Evolutionary conservation across 768 basidiomycete genomes (phyloP).

Genomic region (Leucogyrophana mollusca): DNA sequence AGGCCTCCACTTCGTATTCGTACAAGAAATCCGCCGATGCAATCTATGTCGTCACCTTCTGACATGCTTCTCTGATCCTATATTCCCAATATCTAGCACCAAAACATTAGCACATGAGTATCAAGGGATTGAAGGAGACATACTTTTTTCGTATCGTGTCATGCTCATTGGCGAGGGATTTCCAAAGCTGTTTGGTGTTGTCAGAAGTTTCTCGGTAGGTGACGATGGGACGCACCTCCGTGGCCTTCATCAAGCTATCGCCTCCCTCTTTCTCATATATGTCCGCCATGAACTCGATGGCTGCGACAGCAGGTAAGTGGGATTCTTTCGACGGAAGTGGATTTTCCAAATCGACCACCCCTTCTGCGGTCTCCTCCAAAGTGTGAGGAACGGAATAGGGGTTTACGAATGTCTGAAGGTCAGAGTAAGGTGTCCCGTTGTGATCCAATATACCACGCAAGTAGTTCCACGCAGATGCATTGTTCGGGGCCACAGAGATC

Average conservation of each 20-base stretch:
- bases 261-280: constrained; percentile 59
- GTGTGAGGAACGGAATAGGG: constrained; percentile 51
- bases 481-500: constrained; percentile 87
- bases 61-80: constrained; percentile 55
- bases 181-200: constrained; percentile 80
- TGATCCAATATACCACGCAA: constrained; percentile 79
- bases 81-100: constrained; percentile 71
- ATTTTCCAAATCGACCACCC: constrained; percentile 71
- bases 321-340: constrained; percentile 65
- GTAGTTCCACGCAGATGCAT: constrained; percentile 96
- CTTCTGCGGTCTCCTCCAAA: constrained; percentile 29
- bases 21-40: too few relatives aligned
- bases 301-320: constrained; percentile 72
- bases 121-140: constrained; percentile 20
- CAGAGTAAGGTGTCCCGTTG: constrained; percentile 55
- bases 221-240: constrained; percentile 39
- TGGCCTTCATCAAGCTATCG: constrained; percentile 44
- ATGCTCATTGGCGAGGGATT: constrained; percentile 60
- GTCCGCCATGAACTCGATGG: constrained; percentile 87
- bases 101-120: constrained; percentile 11
- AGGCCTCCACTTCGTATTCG: too few relatives aligned
- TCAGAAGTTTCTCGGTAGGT: too few relatives aligned
- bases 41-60: too few relatives aligned
- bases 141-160: constrained; percentile 80
- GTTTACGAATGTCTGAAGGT: constrained; percentile 55